A percentile compares a stretch with the other conserved stretches of the same genome.
These are phyloP conservation scores for Colletotrichum sp. DNA, from an alignment of 2,329 filamentous ascomycete species.

Conservation along the genomic window DNA sequence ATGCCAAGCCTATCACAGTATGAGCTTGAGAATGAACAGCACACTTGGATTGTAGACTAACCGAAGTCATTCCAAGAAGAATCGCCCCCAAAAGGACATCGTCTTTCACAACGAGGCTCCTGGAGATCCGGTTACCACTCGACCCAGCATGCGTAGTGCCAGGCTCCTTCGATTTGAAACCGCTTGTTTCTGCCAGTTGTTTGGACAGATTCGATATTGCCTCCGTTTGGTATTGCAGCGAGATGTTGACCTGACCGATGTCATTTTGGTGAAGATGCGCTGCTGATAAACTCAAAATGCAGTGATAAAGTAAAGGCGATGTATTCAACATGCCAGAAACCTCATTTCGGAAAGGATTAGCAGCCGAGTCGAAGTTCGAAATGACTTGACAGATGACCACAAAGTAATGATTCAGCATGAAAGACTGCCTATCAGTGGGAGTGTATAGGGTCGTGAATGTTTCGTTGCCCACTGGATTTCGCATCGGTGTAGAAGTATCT, in stretches of 20 bases:
- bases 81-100: neutral
- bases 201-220: neutral
- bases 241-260: neutral
- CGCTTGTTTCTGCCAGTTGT: neutral
- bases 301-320: neutral
- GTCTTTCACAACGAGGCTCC: neutral
- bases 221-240: neutral
- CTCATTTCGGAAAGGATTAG: neutral
- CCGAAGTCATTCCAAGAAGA: neutral
- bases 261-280: neutral
- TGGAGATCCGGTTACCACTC: neutral
- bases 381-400: neutral
- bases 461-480: too few relatives aligned
- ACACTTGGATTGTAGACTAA: neutral
- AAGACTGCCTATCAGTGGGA: too few relatives aligned
- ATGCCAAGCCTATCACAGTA: neutral
- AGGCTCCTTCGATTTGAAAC: neutral
- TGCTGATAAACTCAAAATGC: neutral
- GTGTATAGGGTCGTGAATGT: too few relatives aligned
- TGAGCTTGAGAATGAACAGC: neutral
- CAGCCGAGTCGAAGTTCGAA: neutral
- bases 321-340: neutral
- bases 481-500: too few relatives aligned
- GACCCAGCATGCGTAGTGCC: neutral
- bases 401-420: neutral